Evolutionary conservation across 768 basidiomycete genomes (phyloP), one percentile per base, ranked within the genome.

Genomic region (Tylopilus subfusipes): DNA sequence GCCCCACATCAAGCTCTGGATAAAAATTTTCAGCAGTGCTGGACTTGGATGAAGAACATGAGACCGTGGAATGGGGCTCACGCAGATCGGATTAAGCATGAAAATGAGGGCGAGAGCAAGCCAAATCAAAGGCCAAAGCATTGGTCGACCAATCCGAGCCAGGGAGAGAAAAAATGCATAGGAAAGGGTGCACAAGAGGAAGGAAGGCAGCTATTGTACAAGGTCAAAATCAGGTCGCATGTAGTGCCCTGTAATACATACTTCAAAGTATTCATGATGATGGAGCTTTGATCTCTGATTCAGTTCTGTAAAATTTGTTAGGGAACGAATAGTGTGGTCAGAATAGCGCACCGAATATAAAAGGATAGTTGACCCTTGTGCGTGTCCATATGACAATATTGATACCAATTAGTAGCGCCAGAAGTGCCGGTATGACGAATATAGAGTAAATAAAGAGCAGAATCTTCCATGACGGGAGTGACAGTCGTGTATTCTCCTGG

Each of bases 131-230:
- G 90, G 89, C 86, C 90, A 98, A 0, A 83, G 69, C 2, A 83
- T 83, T 0, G 95, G 89, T 2, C 76, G 73, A 14, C 86, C 88
- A 19, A 91, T 74, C 25, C 76, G 78, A 40, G 78, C 65, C 65
- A 95, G 90, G 0, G 94, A 90, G 38, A 97, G 75, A 84, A 85
- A 94, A 67, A 93, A 93, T 22, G 89, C 82, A 56, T 87, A 88
- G 48, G 79, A 83, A 5, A 98, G 78, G 0, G 85, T 77, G 19
- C 82, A 76, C 25, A 93, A 77, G 19, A 96, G 70, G 40, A 93
- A 75, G n/a, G 85, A 78, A 0, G 96, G 94, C 11, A 90, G 80
- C 90, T 93, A 52, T 49, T 10, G 13, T 4, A 31, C 11, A 21
- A 0, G 2, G 21, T 66, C 45, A 59, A 42, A 25, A 27, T 33